Evolutionary conservation across 768 basidiomycete species (phyloP).

Genomic region (Strobilomyces echinocephalus): DNA sequence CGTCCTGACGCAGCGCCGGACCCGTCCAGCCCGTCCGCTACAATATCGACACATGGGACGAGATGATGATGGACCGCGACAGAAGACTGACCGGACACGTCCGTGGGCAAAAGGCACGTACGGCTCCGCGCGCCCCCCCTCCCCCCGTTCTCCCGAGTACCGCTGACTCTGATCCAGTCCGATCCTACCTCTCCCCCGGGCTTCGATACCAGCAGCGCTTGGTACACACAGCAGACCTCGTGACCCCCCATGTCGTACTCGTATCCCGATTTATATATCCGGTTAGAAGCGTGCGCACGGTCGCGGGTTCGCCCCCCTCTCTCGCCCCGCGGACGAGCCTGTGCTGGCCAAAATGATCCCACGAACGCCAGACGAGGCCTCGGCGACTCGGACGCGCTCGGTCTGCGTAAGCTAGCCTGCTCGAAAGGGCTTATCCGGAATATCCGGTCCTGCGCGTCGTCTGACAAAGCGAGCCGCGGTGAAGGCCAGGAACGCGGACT

Average conservation of each 20-base stretch:
- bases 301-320: background rate
- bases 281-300: background rate
- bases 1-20: background rate
- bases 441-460: background rate
- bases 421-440: background rate
- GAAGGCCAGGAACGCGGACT: background rate
- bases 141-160: background rate
- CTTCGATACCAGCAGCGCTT: constrained; percentile 70
- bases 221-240: constrained; percentile 58
- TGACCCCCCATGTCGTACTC: constrained; percentile 21
- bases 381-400: background rate
- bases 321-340: background rate
- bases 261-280: constrained; percentile 19
- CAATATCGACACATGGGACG: constrained; percentile 84
- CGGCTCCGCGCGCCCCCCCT: background rate
- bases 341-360: background rate
- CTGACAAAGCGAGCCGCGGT: background rate
- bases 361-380: background rate
- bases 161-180: constrained; percentile 39
- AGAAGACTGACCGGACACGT: constrained; percentile 78
- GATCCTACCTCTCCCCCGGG: constrained; percentile 62
- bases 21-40: constrained; percentile 70
- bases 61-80: constrained; percentile 95
- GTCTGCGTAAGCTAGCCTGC: background rate
- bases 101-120: constrained; percentile 79